These are phyloP conservation scores for Oryza coarctata DNA, from an alignment of 176 grass and related monocot species.

Conservation along the genomic window DNA sequence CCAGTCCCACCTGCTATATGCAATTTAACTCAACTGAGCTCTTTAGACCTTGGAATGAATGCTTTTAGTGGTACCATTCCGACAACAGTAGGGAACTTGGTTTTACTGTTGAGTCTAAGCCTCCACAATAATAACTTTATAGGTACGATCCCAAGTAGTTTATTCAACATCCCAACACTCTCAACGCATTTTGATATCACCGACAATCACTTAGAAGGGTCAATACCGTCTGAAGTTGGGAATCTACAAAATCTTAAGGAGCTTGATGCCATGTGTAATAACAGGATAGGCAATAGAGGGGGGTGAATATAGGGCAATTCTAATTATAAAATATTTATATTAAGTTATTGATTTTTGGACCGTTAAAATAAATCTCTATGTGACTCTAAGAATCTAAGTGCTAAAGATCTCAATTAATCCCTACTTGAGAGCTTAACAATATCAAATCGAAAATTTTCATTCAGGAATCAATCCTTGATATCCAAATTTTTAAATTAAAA, in stretches of 20 bases:
- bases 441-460: too few species aligned
- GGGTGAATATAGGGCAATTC: too few species aligned
- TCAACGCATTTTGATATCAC: constrained; percentile 33
- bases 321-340: too few species aligned
- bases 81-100: constrained; percentile 7
- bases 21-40: constrained; percentile 27
- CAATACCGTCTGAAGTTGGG: constrained; percentile 32
- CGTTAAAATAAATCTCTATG: too few species aligned
- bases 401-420: too few species aligned
- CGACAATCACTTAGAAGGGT: constrained; percentile 17
- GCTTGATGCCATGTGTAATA: constrained; percentile 22
- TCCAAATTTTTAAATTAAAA: too few species aligned
- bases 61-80: constrained; percentile 23
- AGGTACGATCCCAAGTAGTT: constrained; percentile 26
- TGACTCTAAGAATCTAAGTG: too few species aligned
- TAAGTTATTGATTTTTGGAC: too few species aligned
- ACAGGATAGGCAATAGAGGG: too few species aligned
- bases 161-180: constrained; percentile 35
- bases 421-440: too few species aligned
- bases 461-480: too few species aligned
- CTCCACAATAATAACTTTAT: constrained; percentile 26
- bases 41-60: constrained; percentile 1
- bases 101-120: not conserved
- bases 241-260: constrained; percentile 21
- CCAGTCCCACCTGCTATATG: constrained; percentile 18